Evolutionary conservation across 192 early-diverging fungal genomes (phyloP).

Genomic region (Gryganskiella cystojenkinii): DNA sequence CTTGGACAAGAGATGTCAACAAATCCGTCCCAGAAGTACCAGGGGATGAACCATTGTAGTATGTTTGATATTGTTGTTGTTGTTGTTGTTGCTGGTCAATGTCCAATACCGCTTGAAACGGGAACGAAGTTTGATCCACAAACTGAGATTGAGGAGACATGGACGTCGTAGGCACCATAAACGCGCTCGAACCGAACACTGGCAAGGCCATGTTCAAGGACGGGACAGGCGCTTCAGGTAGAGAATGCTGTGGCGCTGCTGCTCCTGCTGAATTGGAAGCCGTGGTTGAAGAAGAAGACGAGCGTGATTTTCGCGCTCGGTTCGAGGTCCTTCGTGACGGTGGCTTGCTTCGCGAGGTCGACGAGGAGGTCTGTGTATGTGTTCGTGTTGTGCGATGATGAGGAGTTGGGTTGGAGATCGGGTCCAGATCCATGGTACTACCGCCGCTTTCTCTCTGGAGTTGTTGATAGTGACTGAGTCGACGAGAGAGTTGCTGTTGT

Average conservation of each 20-base stretch:
- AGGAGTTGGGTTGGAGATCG: background rate
- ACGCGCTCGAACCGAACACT: too few species aligned
- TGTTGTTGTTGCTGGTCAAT: conserved; percentile 1
- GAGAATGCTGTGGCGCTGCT: too few species aligned
- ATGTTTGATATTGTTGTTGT: background rate
- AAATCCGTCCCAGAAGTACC: too few species aligned
- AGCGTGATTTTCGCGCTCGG: conserved; percentile 8
- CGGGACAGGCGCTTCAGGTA: too few species aligned
- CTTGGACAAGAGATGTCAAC: too few species aligned
- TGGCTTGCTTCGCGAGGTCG: background rate
- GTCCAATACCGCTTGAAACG: too few species aligned
- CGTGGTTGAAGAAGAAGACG: conserved; percentile 10
- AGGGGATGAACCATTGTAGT: too few species aligned
- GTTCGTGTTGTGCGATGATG: background rate
- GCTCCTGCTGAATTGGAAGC: too few species aligned
- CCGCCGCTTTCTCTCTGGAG: conserved; percentile 4
- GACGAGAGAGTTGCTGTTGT: conserved; percentile 19
- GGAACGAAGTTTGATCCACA: background rate
- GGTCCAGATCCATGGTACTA: conserved; percentile 32
- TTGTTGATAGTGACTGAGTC: conserved; percentile 14
- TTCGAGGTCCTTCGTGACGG: conserved; percentile 12
- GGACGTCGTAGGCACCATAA: too few species aligned
- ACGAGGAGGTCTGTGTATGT: background rate
- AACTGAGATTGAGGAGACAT: conserved; percentile 7
- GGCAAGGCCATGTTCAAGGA: too few species aligned